These are phyloP conservation scores for Rhodotorula diobovata DNA, from an alignment of 768 basidiomycete genomes.

Conservation along the genomic window DNA sequence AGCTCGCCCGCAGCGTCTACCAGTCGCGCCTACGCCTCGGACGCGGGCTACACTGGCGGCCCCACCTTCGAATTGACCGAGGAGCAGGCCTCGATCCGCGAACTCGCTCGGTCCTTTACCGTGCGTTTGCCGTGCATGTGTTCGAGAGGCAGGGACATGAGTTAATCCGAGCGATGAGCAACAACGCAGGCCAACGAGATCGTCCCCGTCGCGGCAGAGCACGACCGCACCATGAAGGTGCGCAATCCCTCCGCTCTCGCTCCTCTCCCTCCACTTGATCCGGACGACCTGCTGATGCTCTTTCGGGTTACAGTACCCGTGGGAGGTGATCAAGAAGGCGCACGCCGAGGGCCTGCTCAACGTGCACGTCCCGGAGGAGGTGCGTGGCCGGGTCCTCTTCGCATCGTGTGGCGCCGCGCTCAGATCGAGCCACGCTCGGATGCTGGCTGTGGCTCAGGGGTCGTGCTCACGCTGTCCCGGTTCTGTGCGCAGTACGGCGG, in stretches of 20 bases:
- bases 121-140: constrained; percentile 29
- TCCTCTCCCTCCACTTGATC: neutral
- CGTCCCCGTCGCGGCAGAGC: constrained; percentile 48
- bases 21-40: constrained; percentile 7
- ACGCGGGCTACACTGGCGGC: constrained; percentile 7
- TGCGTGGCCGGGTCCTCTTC: constrained; percentile 21
- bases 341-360: constrained; percentile 49
- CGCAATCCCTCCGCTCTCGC: neutral
- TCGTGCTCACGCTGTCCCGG: neutral
- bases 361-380: constrained; percentile 49
- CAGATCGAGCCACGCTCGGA: too few relatives aligned
- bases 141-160: neutral
- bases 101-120: constrained; percentile 29
- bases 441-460: too few relatives aligned
- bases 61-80: constrained; percentile 46
- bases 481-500: constrained; percentile 45
- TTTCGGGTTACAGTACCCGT: constrained; percentile 44
- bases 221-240: constrained; percentile 48
- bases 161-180: neutral
- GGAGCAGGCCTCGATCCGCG: constrained; percentile 48
- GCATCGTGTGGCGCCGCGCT: too few relatives aligned
- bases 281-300: neutral
- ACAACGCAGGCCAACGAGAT: constrained; percentile 42
- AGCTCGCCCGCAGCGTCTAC: neutral
- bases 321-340: constrained; percentile 49